Base-by-base conservation (phyloP, 208 protist genomes). In the Angomonas desouzai region DNA sequence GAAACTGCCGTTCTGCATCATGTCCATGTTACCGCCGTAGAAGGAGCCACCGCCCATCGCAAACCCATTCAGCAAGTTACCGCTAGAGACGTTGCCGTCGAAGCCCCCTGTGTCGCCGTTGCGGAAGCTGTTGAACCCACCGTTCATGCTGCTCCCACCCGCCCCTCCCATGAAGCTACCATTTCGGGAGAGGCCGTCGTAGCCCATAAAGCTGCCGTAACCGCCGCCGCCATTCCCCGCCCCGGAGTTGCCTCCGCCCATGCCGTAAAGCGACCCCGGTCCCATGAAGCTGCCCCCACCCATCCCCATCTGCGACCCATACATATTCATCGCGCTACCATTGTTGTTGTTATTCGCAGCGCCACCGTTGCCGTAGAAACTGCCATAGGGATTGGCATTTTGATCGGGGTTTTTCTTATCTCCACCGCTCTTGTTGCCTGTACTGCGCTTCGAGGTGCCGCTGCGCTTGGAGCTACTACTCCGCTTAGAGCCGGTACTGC, bases 61-160 rank as follows among this genome's bases (percentile, higher is more conserved):
- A 30, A 27, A 57, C 59, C 64, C 70, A 48, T 63, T 64, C 40
- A 65, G 72, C 45, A 83, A 79, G 57, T 79, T 51, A 69, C 3
- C 69, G 65, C 3, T 73, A 56, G 34, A 79, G 70, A 64, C 64
- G 72, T 51, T 79, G 76, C 43, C n/a, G n/a, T n/a, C n/a, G n/a
- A n/a, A n/a, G 43, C 65, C 45, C 68, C 68, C 60, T 77, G 72
- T 1, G 76, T 49, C 0, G 62, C 53, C 13, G 36, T n/a, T n/a
- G n/a, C n/a, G n/a, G n/a, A n/a, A n/a, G 13, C 36, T 40, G 36
- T 40, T 40, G 36, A n/a, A n/a, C n/a, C 36, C 36, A 18, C 36
- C 9, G 36, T 23, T 51, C 45, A 51, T 13, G 18, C 20, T 13
- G 6, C 45, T 23, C 45, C 45, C 45, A 6, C 20, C 18, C 18